Evolutionary conservation across 1,284 basidiomycete species (phyloP).

Genomic region (Stereum hirsutum): DNA sequence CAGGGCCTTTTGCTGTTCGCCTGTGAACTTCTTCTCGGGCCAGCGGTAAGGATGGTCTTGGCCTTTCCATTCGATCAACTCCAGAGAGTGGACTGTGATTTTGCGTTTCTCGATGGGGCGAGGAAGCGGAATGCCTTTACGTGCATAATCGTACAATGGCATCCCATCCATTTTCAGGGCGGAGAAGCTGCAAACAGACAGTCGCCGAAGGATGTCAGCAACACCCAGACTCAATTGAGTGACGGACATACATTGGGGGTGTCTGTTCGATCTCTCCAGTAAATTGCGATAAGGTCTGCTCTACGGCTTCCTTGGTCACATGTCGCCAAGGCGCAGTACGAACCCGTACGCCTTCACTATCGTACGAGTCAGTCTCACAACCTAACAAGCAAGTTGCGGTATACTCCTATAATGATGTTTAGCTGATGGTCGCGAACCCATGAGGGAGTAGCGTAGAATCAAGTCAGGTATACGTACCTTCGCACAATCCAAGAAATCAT

Average conservation of each 20-base stretch:
- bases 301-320: conserved; percentile 73
- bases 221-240: neutral
- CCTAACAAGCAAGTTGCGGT: conserved; percentile 86
- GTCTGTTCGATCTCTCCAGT: conserved; percentile 84
- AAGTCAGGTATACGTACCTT: conserved; percentile 55
- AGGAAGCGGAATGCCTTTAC: conserved; percentile 83
- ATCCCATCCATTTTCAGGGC: conserved; percentile 98
- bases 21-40: conserved; percentile 64
- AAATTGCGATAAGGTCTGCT: conserved; percentile 68
- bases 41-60: conserved; percentile 56
- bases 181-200: conserved; percentile 81
- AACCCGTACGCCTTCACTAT: conserved; percentile 77
- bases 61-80: conserved; percentile 65
- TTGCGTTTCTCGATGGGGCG: conserved; percentile 87
- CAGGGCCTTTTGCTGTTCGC: conserved; percentile 64
- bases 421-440: conserved; percentile 4
- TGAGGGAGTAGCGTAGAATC: neutral
- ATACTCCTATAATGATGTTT: conserved; percentile 63
- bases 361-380: conserved; percentile 92
- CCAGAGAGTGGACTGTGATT: conserved; percentile 76
- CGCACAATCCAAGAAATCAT: conserved; percentile 81
- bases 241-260: conserved; percentile 74
- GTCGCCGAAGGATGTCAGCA: neutral
- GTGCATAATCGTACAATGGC: conserved; percentile 93
- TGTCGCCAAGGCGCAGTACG: conserved; percentile 76